Percentiles rank a stretch among this genome's conserved stretches.
Evolutionary conservation across 805 yeast species (phyloP).

Genomic region (Cyberlindnera euphorbiiphila): DNA sequence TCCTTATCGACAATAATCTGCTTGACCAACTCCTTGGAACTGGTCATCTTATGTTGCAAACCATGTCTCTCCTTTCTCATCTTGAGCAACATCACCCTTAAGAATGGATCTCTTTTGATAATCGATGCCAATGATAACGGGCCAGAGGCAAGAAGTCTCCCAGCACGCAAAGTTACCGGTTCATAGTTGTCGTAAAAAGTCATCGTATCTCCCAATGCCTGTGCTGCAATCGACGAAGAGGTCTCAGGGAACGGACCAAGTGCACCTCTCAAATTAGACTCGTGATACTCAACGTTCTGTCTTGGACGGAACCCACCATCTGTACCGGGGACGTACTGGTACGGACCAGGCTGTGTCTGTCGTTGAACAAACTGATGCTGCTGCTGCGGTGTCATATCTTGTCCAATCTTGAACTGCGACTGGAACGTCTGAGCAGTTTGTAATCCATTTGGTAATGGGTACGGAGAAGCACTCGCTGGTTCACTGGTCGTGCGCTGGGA

Average conservation of each 20-base stretch:
- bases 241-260: neutral
- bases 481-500: too few species aligned
- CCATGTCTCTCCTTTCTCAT: constrained; percentile 28
- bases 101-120: constrained; percentile 30
- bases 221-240: constrained; percentile 3
- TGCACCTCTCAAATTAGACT: constrained; percentile 7
- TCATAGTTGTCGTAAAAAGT: constrained; percentile 30
- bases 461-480: too few species aligned
- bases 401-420: too few species aligned
- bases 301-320: constrained; percentile 2
- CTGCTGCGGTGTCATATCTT: too few species aligned
- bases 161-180: constrained; percentile 30
- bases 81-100: constrained; percentile 24
- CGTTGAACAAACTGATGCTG: neutral
- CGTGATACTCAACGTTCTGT: constrained; percentile 9
- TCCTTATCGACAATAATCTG: constrained; percentile 23
- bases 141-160: constrained; percentile 31
- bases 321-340: too few species aligned
- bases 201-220: constrained; percentile 16
- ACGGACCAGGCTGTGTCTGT: neutral
- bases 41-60: constrained; percentile 4
- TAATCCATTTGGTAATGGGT: too few species aligned
- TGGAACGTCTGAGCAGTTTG: too few species aligned
- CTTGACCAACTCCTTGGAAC: constrained; percentile 18
- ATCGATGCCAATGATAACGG: constrained; percentile 31